Evolutionary conservation across 1,284 basidiomycete species (phyloP), one percentile per base, ranked within the genome.

Genomic region (Phellinidium pouzarii): DNA sequence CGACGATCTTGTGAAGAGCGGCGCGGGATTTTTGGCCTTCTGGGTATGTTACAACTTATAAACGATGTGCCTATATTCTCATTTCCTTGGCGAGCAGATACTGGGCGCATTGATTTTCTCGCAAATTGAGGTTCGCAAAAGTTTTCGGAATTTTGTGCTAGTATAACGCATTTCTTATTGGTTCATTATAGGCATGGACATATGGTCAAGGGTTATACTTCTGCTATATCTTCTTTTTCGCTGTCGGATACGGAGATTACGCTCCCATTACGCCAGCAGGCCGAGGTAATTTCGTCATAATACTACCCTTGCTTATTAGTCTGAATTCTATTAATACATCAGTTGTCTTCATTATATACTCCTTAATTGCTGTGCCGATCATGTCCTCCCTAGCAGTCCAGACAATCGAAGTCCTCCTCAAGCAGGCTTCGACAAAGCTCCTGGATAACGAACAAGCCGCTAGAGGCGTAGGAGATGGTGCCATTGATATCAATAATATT

Each of bases 141-240:
- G 17, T 41, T 44, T n/a, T 19, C 27, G n/a, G 26, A 11, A 17
- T n/a, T 55, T 50, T 11, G 37, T 14, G 6, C 38, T 25, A 19
- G 42, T 42, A 8, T 44, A 17, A 36, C 19, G n/a, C n/a, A n/a
- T 22, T n/a, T 38, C 9, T 38, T 8, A 11, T 22, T 23, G n/a
- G 23, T n/a, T n/a, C n/a, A 44, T 40, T 23, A 3, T 25, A 58
- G 57, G 41, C 44, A 5, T 56, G 54, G 54, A 52, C 49, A 31
- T 58, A 58, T 42, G 57, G 54, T 7, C 41, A 55, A 41, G 54
- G 52, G 9, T 17, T 58, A 14, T 58, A 56, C 44, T 58, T 58
- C 26, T 53, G 44, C 36, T 58, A 58, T 44, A 50, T 58, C 38
- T 50, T 53, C 38, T 58, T 58, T 43, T 43, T 58, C 20, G 42